phyloP scores from a whole-genome alignment of 345 rosid genomes.

The Atalantia buxifolia region DNA sequence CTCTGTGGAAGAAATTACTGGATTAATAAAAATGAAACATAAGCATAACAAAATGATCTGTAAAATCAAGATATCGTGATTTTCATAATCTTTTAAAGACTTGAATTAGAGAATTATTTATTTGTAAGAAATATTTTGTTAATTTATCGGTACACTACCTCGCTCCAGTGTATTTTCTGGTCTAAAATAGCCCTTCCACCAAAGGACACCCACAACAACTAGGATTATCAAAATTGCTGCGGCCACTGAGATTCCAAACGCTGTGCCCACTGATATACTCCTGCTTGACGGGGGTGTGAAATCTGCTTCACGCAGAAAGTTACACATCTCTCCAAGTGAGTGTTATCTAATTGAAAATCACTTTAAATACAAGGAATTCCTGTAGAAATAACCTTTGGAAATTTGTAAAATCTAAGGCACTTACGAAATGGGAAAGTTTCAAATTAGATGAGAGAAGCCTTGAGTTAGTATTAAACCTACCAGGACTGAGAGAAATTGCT shows the following conservation, averaged over 20 bases:
- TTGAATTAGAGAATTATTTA: no score
- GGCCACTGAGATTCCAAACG: conserved; percentile 28
- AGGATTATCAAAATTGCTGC: conserved; percentile 25
- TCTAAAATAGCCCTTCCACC: conserved; percentile 48
- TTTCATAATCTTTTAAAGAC: no score
- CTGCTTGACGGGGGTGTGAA: not conserved
- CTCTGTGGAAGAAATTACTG: conserved; percentile 10
- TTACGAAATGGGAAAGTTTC: not conserved
- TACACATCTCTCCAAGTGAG: not conserved
- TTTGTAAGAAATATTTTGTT: not conserved
- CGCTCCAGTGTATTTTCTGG: conserved; percentile 26
- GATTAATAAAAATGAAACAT: not conserved
- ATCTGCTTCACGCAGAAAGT: not conserved
- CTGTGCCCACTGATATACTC: not conserved
- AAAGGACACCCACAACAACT: conserved; percentile 31
- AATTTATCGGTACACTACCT: conserved; percentile 14
- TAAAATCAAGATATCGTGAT: no score
- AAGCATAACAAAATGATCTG: not conserved
- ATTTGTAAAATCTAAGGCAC: not conserved
- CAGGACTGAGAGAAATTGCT: conserved; percentile 37
- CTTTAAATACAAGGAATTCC: no score
- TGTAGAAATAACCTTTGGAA: no score
- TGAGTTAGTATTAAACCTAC: conserved; percentile 5
- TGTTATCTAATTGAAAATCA: no score
- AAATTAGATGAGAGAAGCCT: not conserved